phyloP scores from a whole-genome alignment of 202 grass and related monocot genomes.

The Setaria italica region DNA sequence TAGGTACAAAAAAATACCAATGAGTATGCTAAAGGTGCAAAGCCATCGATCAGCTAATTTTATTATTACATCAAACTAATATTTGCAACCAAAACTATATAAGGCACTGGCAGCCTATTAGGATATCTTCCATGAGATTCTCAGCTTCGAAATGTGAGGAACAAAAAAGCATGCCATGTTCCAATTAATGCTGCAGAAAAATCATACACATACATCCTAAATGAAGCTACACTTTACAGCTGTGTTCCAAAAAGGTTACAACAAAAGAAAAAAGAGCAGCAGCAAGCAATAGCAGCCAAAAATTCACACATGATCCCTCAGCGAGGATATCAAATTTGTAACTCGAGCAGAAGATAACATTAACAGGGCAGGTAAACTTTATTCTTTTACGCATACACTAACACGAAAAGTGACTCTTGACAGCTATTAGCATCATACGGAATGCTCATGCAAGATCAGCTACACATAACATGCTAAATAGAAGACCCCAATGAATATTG shows the following conservation, averaged over 20 bases:
- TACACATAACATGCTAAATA: constrained; percentile 15
- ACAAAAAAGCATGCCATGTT: constrained; percentile 23
- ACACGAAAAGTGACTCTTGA: neutral
- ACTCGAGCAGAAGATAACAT: constrained; percentile 5
- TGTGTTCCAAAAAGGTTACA: constrained; percentile 22
- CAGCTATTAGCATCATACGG: neutral
- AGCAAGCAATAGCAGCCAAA: constrained; percentile 10
- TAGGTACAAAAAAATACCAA: neutral
- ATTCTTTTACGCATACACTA: neutral
- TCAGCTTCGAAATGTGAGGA: neutral
- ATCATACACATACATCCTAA: constrained; percentile 6
- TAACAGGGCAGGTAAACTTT: constrained; percentile 18
- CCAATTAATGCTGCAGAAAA: constrained; percentile 5
- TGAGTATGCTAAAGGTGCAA: neutral
- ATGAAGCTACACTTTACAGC: constrained; percentile 33
- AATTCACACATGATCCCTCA: constrained; percentile 5
- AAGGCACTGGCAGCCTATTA: constrained; percentile 1
- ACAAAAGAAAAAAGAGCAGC: neutral
- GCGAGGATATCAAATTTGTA: neutral
- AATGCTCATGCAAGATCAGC: neutral
- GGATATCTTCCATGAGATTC: constrained; percentile 15
- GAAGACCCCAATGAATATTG: constrained; percentile 19
- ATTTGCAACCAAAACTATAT: constrained; percentile 20
- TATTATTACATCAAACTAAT: neutral
- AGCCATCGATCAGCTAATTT: constrained; percentile 3